Conservation (phyloP, 129 eudicot species). For the Calendula officinalis region DNA sequence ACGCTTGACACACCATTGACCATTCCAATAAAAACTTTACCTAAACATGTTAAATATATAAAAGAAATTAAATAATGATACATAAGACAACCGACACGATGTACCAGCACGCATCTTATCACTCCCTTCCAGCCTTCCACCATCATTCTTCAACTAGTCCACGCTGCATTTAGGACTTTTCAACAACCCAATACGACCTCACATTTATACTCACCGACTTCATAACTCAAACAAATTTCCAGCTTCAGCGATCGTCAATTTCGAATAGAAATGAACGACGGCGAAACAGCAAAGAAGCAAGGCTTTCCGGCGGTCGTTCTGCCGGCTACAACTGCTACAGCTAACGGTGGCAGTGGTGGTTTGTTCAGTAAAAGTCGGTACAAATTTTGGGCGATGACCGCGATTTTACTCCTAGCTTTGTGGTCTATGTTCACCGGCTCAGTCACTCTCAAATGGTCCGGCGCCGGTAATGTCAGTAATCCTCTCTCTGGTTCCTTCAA, state of each 20-base stretch:
- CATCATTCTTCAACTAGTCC: conserved; percentile 34
- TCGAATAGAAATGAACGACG: conserved; percentile 43
- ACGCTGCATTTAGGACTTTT: conserved; percentile 29
- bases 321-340: conserved; percentile 22
- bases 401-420: conserved; percentile 58
- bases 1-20: no score
- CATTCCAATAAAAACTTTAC: not conserved
- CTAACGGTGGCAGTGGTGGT: conserved; percentile 22
- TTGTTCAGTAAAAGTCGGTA: conserved; percentile 54
- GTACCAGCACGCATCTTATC: conserved; percentile 14
- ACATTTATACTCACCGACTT: conserved; percentile 5
- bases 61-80: not conserved
- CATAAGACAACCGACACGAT: conserved; percentile 21
- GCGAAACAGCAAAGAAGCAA: conserved; percentile 43
- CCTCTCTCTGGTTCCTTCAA: conserved; percentile 43
- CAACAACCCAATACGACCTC: conserved; percentile 30
- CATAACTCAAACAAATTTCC: not conserved
- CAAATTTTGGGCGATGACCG: conserved; percentile 72
- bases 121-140: conserved; percentile 4
- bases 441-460: conserved; percentile 72
- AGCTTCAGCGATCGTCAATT: not conserved
- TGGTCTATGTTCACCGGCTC: conserved; percentile 96
- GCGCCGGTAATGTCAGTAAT: conserved; percentile 38
- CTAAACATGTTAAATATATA: not conserved
- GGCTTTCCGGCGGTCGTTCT: conserved; percentile 2